Base-by-base conservation (phyloP, 495 filamentous ascomycete species). In the Neurospora intermedia region DNA sequence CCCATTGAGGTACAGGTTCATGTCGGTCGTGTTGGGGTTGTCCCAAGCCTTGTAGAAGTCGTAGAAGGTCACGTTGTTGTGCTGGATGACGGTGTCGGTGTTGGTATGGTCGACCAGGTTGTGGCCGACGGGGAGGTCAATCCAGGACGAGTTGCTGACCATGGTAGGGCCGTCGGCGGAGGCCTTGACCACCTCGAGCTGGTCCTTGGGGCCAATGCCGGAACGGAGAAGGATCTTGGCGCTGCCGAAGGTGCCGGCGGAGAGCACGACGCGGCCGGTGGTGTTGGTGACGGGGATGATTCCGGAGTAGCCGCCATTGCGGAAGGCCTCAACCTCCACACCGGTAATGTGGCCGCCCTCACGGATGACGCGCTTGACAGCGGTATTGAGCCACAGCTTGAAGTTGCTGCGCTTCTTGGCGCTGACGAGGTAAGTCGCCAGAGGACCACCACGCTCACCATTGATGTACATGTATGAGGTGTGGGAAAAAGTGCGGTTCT, bases 91-190 rank as follows among this genome's bases (percentile, higher is more conserved):
- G 20, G 89, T 84, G 77, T 91, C 87, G 74, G 92, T 93, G 79
- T 82, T 43, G 73, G 89, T 84, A 80, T 94, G 91, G 78, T 94
- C 92, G 73, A 89, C 87, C 54, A 93, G 79, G 77, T 92, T 92
- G 77, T 91, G 85, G 35, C 92, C 92, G 23, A 94, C 91, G 27
- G 92, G 92, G 18, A 92, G 84, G 74, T 89, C 83, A 77, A 94
- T 91, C 91, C 91, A 93, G 20, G 88, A 76, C 2, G 79, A 75
- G 66, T 78, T 81, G 71, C 73, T 79, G 73, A 88, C 85, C 83
- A 90, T 85, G n/a, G 80, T 83, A 9, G 87, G 79, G 23, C 89
- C 87, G 70, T 88, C 84, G 35, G 82, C 80, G 4, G 85, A 87
- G 70, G 79, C 78, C 74, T 87, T 83, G 43, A 90, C 87, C 10